Percentiles rank a stretch among this genome's conserved stretches.
These are phyloP conservation scores for Pueraria montana DNA, from an alignment of 306 rosid species.

Conservation along the genomic window DNA sequence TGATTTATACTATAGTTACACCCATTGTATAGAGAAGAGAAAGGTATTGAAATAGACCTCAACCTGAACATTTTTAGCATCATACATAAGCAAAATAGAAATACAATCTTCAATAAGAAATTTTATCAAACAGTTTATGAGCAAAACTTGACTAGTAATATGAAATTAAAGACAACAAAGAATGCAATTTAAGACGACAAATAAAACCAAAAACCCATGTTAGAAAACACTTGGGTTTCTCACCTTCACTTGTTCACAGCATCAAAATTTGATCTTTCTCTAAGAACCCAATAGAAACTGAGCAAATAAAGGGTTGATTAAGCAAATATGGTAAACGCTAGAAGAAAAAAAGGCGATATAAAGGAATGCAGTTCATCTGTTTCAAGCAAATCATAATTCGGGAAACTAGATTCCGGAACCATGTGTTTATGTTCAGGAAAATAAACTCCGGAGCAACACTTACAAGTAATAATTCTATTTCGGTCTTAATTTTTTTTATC, in stretches of 20 bases:
- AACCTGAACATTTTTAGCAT: neutral
- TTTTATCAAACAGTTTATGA: slow-evolving; percentile 2
- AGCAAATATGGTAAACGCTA: neutral
- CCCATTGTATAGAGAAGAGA: neutral
- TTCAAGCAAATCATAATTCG: no score
- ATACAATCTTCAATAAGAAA: neutral
- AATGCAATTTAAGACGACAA: no score
- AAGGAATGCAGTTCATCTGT: no score
- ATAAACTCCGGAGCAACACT: no score
- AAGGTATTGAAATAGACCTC: neutral
- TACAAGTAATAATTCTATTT: no score
- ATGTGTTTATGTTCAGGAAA: no score
- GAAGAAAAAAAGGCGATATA: no score
- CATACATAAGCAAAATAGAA: neutral
- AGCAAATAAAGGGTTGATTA: neutral
- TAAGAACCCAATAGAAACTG: slow-evolving; percentile 15
- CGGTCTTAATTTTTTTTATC: no score
- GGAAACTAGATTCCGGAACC: no score
- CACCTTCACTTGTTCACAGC: neutral
- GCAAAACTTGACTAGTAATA: neutral
- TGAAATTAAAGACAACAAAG: no score
- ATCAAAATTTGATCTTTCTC: neutral
- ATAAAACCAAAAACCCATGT: no score
- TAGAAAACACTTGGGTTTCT: no score
- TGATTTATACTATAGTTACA: neutral